Evolutionary conservation across 768 basidiomycete species (phyloP).

Genomic region (Boletus rubescentipes): DNA sequence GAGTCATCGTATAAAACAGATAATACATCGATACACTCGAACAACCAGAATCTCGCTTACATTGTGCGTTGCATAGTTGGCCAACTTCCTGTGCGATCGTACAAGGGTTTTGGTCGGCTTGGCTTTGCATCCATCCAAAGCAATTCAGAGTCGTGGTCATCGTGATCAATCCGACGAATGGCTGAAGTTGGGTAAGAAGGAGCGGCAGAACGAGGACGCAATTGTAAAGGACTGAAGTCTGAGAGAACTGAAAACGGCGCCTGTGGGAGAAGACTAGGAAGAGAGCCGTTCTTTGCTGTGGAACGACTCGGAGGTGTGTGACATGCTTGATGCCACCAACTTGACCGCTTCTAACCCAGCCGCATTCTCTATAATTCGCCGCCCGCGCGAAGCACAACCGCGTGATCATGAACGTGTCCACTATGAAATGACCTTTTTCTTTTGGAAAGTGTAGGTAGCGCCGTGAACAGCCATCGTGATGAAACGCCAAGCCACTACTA

Average conservation of each 20-base stretch:
- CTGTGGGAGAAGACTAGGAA: not conserved
- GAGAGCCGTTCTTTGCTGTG: slow-evolving; percentile 3
- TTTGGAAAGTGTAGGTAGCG: not conserved
- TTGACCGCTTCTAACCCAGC: not conserved
- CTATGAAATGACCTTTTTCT: not conserved
- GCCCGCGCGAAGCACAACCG: not conserved
- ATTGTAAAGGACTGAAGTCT: not conserved
- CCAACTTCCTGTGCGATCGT: slow-evolving; percentile 17
- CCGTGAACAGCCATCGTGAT: not conserved
- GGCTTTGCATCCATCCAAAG: slow-evolving; percentile 8
- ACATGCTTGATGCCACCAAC: slow-evolving; percentile 2
- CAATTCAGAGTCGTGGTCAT: slow-evolving; percentile 18
- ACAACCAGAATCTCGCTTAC: slow-evolving; percentile 10
- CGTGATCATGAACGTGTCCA: slow-evolving; percentile 5
- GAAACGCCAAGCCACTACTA: not conserved
- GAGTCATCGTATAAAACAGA: not conserved
- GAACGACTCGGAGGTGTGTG: not conserved
- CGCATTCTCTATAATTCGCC: slow-evolving; percentile 2
- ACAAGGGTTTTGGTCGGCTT: slow-evolving; percentile 14
- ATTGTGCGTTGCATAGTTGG: slow-evolving; percentile 13
- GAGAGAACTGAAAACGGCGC: not conserved
- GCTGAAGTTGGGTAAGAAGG: not conserved
- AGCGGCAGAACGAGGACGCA: not conserved
- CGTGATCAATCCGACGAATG: not conserved
- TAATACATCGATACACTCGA: not conserved